Evolutionary conservation across 345 rosid genomes (phyloP).

Genomic region (Corchorus olitorius): DNA sequence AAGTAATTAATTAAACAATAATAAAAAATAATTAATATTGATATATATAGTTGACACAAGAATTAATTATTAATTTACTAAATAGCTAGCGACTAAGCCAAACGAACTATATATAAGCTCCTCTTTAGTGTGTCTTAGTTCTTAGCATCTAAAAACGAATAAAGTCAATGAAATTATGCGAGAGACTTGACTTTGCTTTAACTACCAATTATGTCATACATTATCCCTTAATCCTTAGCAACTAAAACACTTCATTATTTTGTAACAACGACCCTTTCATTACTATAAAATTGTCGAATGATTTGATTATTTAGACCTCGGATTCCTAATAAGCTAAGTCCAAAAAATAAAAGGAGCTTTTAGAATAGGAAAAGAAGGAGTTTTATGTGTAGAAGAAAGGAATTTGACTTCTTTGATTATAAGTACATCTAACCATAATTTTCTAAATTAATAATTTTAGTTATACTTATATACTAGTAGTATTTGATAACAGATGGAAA

Average conservation of each 20-base stretch:
- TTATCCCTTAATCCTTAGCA: neutral
- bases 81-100: neutral
- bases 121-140: neutral
- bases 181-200: neutral
- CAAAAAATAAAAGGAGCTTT: neutral
- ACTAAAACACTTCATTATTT: conserved; percentile 3
- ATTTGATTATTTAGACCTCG: neutral
- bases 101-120: neutral
- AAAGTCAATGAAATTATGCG: conserved; percentile 6
- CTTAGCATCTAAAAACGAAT: neutral
- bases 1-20: neutral
- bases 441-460: neutral
- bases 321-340: neutral
- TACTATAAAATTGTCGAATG: neutral
- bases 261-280: neutral
- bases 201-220: neutral
- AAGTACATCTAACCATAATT: neutral
- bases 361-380: neutral
- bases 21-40: neutral
- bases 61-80: neutral
- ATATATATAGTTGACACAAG: neutral
- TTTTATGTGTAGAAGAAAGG: conserved; percentile 5
- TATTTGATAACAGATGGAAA: neutral
- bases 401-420: neutral
- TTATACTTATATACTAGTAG: too few relatives aligned